Conservation (phyloP, 2,329 filamentous ascomycete species). For the Pseudogymnoascus pannorum region DNA sequence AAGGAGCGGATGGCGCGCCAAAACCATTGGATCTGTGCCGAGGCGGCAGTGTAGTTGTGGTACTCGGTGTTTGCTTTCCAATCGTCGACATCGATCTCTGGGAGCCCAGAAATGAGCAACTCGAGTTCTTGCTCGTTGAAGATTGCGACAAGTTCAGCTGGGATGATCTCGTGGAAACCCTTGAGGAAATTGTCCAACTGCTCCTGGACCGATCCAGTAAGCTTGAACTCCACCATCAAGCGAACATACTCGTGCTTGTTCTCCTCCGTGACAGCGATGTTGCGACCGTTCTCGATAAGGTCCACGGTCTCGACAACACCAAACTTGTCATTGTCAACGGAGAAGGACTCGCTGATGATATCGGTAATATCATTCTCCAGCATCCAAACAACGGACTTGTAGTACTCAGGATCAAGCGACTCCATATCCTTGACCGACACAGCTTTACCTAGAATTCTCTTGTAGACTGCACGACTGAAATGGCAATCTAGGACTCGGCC, state of each 20-base stretch:
- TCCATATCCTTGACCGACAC: slow-evolving; percentile 99
- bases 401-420: slow-evolving; percentile 95
- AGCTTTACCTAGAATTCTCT: slow-evolving; percentile 87
- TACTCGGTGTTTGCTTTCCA: slow-evolving; percentile 99
- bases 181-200: slow-evolving; percentile 90
- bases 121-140: slow-evolving; percentile 99
- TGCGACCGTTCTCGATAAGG: slow-evolving; percentile 77
- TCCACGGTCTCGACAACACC: slow-evolving; percentile 84
- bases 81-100: slow-evolving; percentile 95
- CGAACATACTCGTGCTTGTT: slow-evolving; percentile 99
- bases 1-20: slow-evolving; percentile 96
- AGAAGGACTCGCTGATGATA: slow-evolving; percentile 94
- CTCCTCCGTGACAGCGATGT: slow-evolving; percentile 90
- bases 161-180: slow-evolving; percentile 97
- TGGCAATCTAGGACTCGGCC: slow-evolving; percentile 94
- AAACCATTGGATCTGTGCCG: slow-evolving; percentile 98
- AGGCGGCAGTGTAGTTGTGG: slow-evolving; percentile 91
- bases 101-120: slow-evolving; percentile 89
- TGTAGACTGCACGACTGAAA: slow-evolving; percentile 98
- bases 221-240: slow-evolving; percentile 85
- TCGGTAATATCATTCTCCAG: slow-evolving; percentile 97
- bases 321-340: slow-evolving; percentile 88
- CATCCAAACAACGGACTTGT: slow-evolving; percentile 98
- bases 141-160: slow-evolving; percentile 86
- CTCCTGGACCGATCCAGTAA: slow-evolving; percentile 85